These are phyloP conservation scores for Ogataea parapolymorpha DNA, from an alignment of 805 yeast genomes.

Conservation along the genomic window DNA sequence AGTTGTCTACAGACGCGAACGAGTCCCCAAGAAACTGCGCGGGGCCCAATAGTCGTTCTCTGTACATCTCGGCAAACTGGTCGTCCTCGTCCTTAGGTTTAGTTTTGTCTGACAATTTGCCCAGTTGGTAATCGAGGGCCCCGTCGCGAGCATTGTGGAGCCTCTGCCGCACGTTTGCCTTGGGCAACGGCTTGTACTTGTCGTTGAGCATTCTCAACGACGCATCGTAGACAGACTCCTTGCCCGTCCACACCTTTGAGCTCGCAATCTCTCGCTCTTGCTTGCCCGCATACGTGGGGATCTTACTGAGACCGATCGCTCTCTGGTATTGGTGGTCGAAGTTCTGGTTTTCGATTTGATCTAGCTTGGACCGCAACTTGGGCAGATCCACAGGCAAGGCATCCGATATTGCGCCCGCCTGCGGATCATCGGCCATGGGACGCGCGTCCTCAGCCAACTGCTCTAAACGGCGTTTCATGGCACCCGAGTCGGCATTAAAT, in stretches of 20 bases:
- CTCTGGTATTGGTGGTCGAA: constrained; percentile 40
- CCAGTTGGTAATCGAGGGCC: constrained; percentile 58
- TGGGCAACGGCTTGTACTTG: constrained; percentile 38
- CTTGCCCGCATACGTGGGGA: constrained; percentile 44
- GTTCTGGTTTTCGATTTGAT: constrained; percentile 29
- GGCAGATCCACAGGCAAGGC: constrained; percentile 22
- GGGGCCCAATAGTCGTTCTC: constrained; percentile 62
- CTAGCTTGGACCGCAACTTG: constrained; percentile 25
- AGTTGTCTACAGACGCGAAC: constrained; percentile 43
- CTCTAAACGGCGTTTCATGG: constrained; percentile 36
- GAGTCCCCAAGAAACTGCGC: constrained; percentile 42
- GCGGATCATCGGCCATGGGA: constrained; percentile 34
- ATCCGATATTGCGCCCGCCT: constrained; percentile 31
- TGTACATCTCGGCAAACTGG: constrained; percentile 57
- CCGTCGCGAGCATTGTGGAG: constrained; percentile 60
- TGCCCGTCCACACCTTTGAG: constrained; percentile 58
- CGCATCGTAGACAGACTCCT: constrained; percentile 45
- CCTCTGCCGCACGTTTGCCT: constrained; percentile 34
- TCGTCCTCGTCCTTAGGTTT: constrained; percentile 34
- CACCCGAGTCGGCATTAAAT: constrained; percentile 17
- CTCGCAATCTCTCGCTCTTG: constrained; percentile 47
- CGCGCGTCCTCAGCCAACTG: constrained; percentile 42
- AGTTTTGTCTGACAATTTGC: constrained; percentile 32
- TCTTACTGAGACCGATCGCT: constrained; percentile 38
- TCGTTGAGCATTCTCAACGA: constrained; percentile 56